Evolutionary conservation across 2,329 filamentous ascomycete genomes (phyloP), one percentile per base, ranked within the genome.

Genomic region (Xylaria sp.): DNA sequence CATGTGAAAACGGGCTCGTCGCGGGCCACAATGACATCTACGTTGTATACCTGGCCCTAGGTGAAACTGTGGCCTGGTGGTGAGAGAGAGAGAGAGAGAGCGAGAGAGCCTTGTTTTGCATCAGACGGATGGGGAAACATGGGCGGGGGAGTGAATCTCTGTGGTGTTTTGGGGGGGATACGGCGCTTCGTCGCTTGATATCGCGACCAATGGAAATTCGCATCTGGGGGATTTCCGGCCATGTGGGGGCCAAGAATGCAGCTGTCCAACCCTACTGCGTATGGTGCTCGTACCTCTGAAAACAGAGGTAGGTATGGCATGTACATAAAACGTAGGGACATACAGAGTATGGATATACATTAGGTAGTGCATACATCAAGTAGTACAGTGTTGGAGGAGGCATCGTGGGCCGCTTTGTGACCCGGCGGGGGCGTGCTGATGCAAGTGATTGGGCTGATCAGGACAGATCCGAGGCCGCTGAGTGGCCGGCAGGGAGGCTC

Each of bases 121-220:
- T 26, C 11, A 26, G 24, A 26, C 24, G 11, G 24, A 26, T 26
- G 11, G 24, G 24, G 24, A 26, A 26, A 11, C 11, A n/a, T n/a
- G 41, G 20, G 21, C 21, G 20, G 26, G 22, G 41, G 21, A 22
- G n/a, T n/a, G n/a, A n/a, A n/a, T 20, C 46, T 41, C 37, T 22
- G 5, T 46, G 26, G 39, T 11, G 48, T 54, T 62, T 61, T 60
- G 49, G 50, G 61, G 54, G 57, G 61, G 59, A 57, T 65, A 62
- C 42, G 47, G 63, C 63, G 63, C 63, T 65, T 65, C 56, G 50
- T 56, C 44, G 54, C 48, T 56, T 52, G 59, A 56, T 59, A 59
- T 51, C 24, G 37, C 49, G 43, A 9, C 62, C 60, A 64, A 64
- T 64, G 51, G 26, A 43, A 54, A 56, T 49, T 62, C 54, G 34